Base-by-base conservation (phyloP, 2,329 filamentous ascomycete genomes). In the Drechslerella stenobrocha region DNA sequence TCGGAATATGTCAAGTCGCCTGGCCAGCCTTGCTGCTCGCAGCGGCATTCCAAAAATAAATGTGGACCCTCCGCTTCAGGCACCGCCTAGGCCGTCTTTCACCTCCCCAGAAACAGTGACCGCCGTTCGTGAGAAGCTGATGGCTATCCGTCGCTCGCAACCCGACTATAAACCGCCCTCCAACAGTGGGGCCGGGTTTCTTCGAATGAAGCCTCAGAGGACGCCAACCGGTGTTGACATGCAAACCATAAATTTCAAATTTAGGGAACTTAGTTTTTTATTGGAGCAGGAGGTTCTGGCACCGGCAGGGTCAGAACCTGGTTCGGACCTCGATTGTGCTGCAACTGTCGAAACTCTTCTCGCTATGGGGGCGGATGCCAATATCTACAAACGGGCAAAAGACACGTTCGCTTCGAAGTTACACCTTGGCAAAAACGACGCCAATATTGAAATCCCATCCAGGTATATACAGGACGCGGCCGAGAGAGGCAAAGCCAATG, bases 91-190 rank as follows among this genome's bases (percentile, higher is more conserved):
- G 23, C 63, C 50, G 13, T 44, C 55, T 5, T 67, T 67, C 23
- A 50, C 34, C 22, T 28, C 46, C 11, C 44, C 52, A 6, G 50
- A 30, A 26, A 60, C 63, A 22, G 28, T 18, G 13, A 22, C 18
- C 2, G 5, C 18, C 1, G 55, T 67, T n/a, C 55, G 63, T 9
- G 63, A 67, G 26, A 67, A 60, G 23, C 18, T 67, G n/a, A 67
- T 67, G 15, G 34, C 44, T 0, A 56, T 67, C 32, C 63, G 63
- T 9, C 63, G 63, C 11, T 48, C 55, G 13, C 55, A 60, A 11
- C 63, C 63, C 2, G 63, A 67, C 28, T 67, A 67, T 15, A 67
- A 67, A 20, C 61, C 61, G 4, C 63, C 63, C n/a, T 59, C 63
- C 3, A 32, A 20, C 23, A 48, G 26, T 2, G 48, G 63, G n/a